phyloP scores from a whole-genome alignment of 768 basidiomycete genomes.

The Podaxis pistillaris region DNA sequence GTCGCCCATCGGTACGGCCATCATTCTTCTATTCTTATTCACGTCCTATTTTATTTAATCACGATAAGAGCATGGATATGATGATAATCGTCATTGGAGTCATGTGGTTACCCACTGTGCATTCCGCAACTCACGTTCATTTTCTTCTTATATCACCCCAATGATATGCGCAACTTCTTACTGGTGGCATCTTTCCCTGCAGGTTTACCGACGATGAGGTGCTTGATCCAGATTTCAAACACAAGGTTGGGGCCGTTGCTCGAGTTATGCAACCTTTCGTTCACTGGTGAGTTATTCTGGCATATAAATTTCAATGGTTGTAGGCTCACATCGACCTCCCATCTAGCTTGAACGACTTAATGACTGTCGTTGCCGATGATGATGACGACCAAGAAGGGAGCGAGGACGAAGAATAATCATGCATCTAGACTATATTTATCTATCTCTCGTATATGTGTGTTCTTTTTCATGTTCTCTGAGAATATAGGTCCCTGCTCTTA shows the following conservation, averaged over 20 bases:
- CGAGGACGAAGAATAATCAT: not conserved
- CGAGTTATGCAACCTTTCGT: constrained; percentile 71
- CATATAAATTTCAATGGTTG: not conserved
- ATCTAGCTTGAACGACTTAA: constrained; percentile 69
- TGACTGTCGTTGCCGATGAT: constrained; percentile 47
- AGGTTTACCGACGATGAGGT: constrained; percentile 81
- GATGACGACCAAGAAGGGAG: constrained; percentile 21
- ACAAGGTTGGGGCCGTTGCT: constrained; percentile 54
- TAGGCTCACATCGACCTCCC: not conserved
- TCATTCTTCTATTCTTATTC: not conserved
- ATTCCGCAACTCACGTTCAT: constrained; percentile 9
- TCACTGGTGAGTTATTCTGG: constrained; percentile 54
- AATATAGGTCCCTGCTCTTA: not conserved
- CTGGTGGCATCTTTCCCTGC: not conserved
- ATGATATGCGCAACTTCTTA: not conserved
- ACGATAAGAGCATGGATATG: too few species aligned
- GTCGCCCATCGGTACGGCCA: constrained; percentile 56
- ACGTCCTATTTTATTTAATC: not conserved
- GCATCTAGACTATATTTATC: not conserved
- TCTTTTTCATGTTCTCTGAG: not conserved
- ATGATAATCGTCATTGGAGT: not conserved
- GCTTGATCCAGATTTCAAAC: constrained; percentile 60
- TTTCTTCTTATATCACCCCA: not conserved
- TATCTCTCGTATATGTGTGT: not conserved
- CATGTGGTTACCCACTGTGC: not conserved